A percentile compares a stretch with the other conserved stretches of the same genome.
Evolutionary conservation across 192 early-diverging fungal genomes (phyloP).

Genomic region (Podila clonocystis): DNA sequence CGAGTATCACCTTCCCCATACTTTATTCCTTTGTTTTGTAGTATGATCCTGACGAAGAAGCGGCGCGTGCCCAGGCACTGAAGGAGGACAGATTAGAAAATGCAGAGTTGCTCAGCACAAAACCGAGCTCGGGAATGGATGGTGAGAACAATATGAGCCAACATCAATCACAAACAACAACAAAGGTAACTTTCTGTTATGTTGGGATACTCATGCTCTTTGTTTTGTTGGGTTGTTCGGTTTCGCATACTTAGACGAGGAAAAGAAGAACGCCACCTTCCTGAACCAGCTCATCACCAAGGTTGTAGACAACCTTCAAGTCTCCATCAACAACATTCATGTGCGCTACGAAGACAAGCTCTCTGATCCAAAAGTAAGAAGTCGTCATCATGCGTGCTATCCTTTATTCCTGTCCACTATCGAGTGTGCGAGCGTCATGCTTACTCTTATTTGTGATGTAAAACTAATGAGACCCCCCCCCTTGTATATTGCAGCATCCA

Average conservation of each 20-base stretch:
- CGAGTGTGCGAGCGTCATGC: too few species aligned
- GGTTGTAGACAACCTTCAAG: slow-evolving; percentile 96
- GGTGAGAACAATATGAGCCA: slow-evolving; percentile 16
- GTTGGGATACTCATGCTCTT: background rate
- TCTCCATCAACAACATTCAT: slow-evolving; percentile 96
- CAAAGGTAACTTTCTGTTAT: background rate
- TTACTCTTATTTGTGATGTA: too few species aligned
- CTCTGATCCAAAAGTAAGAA: slow-evolving; percentile 68
- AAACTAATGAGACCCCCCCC: too few species aligned
- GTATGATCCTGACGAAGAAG: slow-evolving; percentile 86
- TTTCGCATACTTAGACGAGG: slow-evolving; percentile 53
- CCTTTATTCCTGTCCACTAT: background rate
- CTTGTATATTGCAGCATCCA: slow-evolving; percentile 56
- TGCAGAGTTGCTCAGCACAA: slow-evolving; percentile 67
- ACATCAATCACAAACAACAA: too few species aligned
- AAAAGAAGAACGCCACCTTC: slow-evolving; percentile 85
- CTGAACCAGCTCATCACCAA: slow-evolving; percentile 90
- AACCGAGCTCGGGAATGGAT: slow-evolving; percentile 38
- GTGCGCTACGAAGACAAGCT: slow-evolving; percentile 92
- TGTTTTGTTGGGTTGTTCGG: slow-evolving; percentile 41
- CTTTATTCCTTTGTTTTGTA: slow-evolving; percentile 30
- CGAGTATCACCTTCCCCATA: background rate
- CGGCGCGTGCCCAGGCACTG: slow-evolving; percentile 75
- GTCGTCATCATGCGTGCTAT: background rate
- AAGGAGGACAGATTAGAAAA: slow-evolving; percentile 90